These are phyloP conservation scores for Lentinula edodes DNA, from an alignment of 768 basidiomycete genomes.

Conservation along the genomic window DNA sequence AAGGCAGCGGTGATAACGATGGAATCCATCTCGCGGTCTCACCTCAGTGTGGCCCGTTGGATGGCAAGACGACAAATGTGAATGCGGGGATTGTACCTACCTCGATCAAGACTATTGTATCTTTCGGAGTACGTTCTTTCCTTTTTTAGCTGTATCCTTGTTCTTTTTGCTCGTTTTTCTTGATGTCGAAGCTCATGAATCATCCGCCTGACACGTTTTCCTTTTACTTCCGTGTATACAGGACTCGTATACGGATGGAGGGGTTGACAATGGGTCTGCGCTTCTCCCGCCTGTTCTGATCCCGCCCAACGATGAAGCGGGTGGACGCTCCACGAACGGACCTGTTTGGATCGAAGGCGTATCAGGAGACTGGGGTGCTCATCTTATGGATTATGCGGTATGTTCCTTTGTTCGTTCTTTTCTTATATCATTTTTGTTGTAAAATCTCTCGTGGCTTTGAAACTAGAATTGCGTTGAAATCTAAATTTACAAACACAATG, in stretches of 20 bases:
- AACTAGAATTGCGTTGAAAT: neutral
- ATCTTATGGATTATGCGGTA: constrained; percentile 49
- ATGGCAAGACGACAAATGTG: constrained; percentile 35
- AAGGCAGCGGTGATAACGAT: constrained; percentile 14
- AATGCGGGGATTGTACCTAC: constrained; percentile 40
- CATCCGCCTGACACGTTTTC: neutral
- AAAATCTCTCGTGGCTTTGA: neutral
- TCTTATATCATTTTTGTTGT: neutral
- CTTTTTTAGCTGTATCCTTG: neutral
- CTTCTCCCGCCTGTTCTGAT: constrained; percentile 38
- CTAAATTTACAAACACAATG: neutral
- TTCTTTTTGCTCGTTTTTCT: neutral
- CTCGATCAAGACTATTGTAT: constrained; percentile 19
- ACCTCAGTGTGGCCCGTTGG: constrained; percentile 37
- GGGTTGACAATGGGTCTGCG: constrained; percentile 41
- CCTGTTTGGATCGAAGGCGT: constrained; percentile 46
- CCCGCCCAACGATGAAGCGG: constrained; percentile 38
- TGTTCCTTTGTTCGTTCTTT: neutral
- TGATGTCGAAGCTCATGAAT: no score
- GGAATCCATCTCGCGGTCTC: constrained; percentile 40
- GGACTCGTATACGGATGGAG: constrained; percentile 51
- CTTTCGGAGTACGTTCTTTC: constrained; percentile 22
- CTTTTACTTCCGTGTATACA: constrained; percentile 7
- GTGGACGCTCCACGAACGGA: constrained; percentile 48
- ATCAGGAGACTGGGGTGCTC: constrained; percentile 34